Conservation (phyloP, 805 yeast genomes). For the Candida corydali region DNA sequence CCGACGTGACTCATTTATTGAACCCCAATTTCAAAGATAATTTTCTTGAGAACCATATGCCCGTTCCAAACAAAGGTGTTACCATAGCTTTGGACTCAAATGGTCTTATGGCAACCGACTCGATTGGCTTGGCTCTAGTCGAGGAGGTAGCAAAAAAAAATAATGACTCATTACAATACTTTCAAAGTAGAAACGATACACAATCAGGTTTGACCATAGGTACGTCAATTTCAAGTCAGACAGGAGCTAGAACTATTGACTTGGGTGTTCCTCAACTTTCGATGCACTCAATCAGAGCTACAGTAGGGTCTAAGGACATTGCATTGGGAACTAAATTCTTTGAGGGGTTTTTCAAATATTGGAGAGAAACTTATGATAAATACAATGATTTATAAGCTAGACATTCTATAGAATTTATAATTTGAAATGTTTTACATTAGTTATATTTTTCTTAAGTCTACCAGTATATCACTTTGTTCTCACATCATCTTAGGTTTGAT, state of each 20-base stretch:
- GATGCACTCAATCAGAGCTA: conserved; percentile 84
- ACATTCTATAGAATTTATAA: too few species aligned
- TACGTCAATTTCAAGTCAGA: conserved; percentile 56
- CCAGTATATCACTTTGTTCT: too few species aligned
- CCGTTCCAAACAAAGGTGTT: conserved; percentile 74
- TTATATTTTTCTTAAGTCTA: too few species aligned
- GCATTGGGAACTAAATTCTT: conserved; percentile 72
- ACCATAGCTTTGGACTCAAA: conserved; percentile 71
- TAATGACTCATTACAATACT: conserved; percentile 67
- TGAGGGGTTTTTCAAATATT: conserved; percentile 60
- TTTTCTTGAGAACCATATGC: conserved; percentile 74
- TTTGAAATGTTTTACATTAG: too few species aligned
- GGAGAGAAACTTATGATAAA: conserved; percentile 57
- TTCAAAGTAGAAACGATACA: conserved; percentile 82
- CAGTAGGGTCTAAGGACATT: conserved; percentile 73
- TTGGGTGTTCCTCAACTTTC: conserved; percentile 80
- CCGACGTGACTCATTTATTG: conserved; percentile 79
- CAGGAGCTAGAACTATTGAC: conserved; percentile 76
- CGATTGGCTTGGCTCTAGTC: conserved; percentile 63
- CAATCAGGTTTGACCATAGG: conserved; percentile 91
- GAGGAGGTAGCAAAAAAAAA: conserved; percentile 66
- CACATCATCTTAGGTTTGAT: too few species aligned
- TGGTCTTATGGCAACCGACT: conserved; percentile 81
- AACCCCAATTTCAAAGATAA: conserved; percentile 70
- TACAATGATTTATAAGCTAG: conserved; percentile 46